Evolutionary conservation across 306 rosid genomes (phyloP).

Genomic region (Quercus gilva): DNA sequence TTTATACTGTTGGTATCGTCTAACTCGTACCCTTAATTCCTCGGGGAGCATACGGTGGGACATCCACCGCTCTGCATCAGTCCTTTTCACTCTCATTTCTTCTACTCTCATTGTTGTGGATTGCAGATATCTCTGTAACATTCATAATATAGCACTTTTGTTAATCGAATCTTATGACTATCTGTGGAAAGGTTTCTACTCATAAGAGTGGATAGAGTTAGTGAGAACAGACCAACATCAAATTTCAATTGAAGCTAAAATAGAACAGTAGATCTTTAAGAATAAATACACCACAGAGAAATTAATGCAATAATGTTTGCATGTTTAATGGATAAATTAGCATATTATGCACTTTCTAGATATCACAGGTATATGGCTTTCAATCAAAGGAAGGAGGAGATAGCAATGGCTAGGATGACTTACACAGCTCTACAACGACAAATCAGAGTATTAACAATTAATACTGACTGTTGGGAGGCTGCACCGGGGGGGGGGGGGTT

Average conservation of each 20-base stretch:
- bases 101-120: conserved; percentile 82
- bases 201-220: not conserved
- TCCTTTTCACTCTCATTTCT: conserved; percentile 77
- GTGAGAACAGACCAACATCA: not conserved
- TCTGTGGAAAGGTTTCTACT: not conserved
- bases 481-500: too few species aligned
- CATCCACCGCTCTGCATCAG: conserved; percentile 94
- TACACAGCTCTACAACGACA: too few species aligned
- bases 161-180: not conserved
- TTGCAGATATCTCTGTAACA: conserved; percentile 70
- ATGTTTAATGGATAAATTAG: not conserved
- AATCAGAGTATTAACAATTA: too few species aligned
- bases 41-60: conserved; percentile 82
- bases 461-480: too few species aligned
- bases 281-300: not conserved
- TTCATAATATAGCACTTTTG: not conserved
- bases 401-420: too few species aligned
- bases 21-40: conserved; percentile 54
- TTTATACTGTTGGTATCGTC: conserved; percentile 77
- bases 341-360: not conserved
- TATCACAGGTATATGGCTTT: too few species aligned
- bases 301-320: not conserved
- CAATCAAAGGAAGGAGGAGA: too few species aligned
- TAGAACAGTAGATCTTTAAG: not conserved
- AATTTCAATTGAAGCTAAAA: not conserved